Conservation (phyloP, 345 rosid species). For the Gossypium turneri region DNA sequence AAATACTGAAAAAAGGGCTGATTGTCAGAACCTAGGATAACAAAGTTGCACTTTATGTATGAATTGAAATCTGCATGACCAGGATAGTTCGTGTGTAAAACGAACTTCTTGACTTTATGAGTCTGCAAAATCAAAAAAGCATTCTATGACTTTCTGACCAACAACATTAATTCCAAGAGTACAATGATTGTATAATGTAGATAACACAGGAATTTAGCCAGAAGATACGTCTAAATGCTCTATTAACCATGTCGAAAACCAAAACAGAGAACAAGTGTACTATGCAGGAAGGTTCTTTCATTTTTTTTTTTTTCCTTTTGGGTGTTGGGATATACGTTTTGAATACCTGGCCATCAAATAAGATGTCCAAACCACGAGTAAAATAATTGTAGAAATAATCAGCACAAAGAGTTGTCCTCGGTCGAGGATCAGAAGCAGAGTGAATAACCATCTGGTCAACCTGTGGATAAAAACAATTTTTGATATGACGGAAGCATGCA, state of each 20-base stretch:
- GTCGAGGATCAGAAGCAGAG: slow-evolving; percentile 83
- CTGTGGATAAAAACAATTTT: slow-evolving; percentile 36
- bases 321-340: neutral
- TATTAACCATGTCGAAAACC: neutral
- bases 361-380: slow-evolving; percentile 92
- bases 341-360: slow-evolving; percentile 92
- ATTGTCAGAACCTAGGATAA: slow-evolving; percentile 49
- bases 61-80: slow-evolving; percentile 98
- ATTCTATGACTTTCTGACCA: slow-evolving; percentile 11
- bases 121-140: slow-evolving; percentile 48
- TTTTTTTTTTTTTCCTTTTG: neutral
- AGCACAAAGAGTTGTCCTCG: slow-evolving; percentile 77
- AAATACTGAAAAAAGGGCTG: slow-evolving; percentile 17
- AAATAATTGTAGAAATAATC: slow-evolving; percentile 96
- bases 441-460: slow-evolving; percentile 99
- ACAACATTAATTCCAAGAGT: slow-evolving; percentile 12
- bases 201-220: slow-evolving; percentile 17
- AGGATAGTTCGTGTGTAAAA: slow-evolving; percentile 91
- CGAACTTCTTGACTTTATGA: slow-evolving; percentile 89
- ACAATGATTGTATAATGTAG: slow-evolving; percentile 13
- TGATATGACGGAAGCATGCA: slow-evolving; percentile 6
- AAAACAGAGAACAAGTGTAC: neutral
- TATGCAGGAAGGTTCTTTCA: neutral
- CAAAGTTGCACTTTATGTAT: slow-evolving; percentile 89
- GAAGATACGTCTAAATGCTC: neutral